Conservation (phyloP, 1,139 yeast genomes). For the Meyerozyma guilliermondii region DNA sequence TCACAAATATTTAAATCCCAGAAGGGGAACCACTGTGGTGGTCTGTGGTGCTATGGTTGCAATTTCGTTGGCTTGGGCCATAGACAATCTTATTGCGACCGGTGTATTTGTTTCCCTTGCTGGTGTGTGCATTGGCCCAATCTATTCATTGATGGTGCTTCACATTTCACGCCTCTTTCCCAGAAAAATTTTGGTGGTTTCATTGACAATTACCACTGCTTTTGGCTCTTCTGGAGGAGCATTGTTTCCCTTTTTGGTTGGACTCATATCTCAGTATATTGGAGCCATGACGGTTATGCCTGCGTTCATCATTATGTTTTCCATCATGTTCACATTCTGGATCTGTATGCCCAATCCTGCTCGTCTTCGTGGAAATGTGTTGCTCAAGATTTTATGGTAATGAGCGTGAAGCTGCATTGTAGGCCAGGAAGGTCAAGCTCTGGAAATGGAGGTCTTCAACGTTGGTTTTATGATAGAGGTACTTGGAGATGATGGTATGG, state of each 20-base stretch:
- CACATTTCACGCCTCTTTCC: conserved; percentile 40
- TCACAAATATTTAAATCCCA: conserved; percentile 40
- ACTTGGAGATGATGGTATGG: too few relatives aligned
- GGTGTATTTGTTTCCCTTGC: conserved; percentile 43
- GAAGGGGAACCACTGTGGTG: conserved; percentile 39
- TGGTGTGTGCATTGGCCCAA: conserved; percentile 51
- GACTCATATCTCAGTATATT: conserved; percentile 44
- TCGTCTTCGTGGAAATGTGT: background rate
- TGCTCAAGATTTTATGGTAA: background rate
- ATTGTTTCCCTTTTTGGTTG: conserved; percentile 52
- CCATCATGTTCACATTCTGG: conserved; percentile 40
- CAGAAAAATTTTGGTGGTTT: conserved; percentile 47
- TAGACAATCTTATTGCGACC: conserved; percentile 35
- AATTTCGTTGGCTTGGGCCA: conserved; percentile 41
- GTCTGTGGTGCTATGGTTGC: conserved; percentile 28
- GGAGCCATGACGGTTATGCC: conserved; percentile 57
- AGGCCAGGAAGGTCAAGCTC: too few relatives aligned
- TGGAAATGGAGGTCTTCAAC: too few relatives aligned
- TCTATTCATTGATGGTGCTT: conserved; percentile 50
- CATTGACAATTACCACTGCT: conserved; percentile 52
- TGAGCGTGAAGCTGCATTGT: too few relatives aligned
- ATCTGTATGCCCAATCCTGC: conserved; percentile 34
- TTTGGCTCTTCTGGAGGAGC: conserved; percentile 63
- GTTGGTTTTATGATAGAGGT: too few relatives aligned
- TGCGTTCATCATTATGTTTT: conserved; percentile 36